Conservation (phyloP, 2,329 filamentous ascomycete genomes). For the Venturia oleaginea region DNA sequence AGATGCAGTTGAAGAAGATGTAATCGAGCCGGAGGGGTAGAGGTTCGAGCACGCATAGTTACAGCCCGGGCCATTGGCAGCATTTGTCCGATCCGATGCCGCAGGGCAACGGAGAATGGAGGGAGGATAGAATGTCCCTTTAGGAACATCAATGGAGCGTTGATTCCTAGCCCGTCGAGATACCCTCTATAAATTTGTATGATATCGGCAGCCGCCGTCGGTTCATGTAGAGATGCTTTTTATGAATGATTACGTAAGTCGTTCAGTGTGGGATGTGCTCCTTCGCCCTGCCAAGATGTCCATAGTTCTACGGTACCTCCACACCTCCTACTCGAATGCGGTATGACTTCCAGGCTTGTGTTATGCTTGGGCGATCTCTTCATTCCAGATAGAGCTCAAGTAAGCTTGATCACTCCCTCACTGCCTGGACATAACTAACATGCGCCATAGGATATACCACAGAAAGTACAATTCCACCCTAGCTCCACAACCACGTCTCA, state of each 20-base stretch:
- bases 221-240: neutral
- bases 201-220: neutral
- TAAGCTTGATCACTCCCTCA: slow-evolving; percentile 24
- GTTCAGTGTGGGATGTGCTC: neutral
- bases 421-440: slow-evolving; percentile 22
- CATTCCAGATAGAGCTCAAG: slow-evolving; percentile 33
- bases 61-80: neutral
- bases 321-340: neutral
- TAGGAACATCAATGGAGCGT: neutral
- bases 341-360: slow-evolving; percentile 34
- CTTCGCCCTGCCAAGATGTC: neutral
- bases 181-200: neutral
- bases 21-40: slow-evolving; percentile 39
- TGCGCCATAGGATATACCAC: slow-evolving; percentile 30
- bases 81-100: neutral
- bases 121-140: neutral
- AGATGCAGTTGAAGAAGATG: slow-evolving; percentile 54
- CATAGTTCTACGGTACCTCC: neutral
- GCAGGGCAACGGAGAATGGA: neutral
- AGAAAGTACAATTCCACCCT: slow-evolving; percentile 25
- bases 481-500: slow-evolving; percentile 5
- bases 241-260: neutral
- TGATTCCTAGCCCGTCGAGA: neutral
- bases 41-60: neutral
- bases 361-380: slow-evolving; percentile 34